phyloP scores from a whole-genome alignment of 495 filamentous ascomycete genomes.

The Penicillium cinerascens region DNA sequence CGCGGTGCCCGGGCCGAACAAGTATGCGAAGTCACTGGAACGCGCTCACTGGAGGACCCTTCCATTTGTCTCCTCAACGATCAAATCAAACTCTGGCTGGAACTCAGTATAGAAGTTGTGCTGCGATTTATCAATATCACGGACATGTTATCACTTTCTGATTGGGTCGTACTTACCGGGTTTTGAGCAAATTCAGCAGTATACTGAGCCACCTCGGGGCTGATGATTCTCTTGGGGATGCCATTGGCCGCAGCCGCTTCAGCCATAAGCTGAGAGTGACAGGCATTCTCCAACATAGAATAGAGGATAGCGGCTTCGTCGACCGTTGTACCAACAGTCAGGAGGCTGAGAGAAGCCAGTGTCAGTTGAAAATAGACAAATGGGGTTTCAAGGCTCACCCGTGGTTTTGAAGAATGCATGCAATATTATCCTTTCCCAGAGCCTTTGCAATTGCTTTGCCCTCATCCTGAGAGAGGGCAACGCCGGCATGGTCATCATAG shows the following conservation, averaged over 20 bases:
- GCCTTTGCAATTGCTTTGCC: conserved; percentile 56
- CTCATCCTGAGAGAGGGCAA: conserved; percentile 61
- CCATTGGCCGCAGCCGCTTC: conserved; percentile 58
- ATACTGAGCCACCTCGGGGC: conserved; percentile 34
- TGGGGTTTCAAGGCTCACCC: conserved; percentile 30
- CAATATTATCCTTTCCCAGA: conserved; percentile 60
- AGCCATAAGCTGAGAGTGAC: conserved; percentile 62
- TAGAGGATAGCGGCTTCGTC: conserved; percentile 70
- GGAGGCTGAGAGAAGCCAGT: conserved; percentile 30
- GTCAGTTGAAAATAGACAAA: neutral
- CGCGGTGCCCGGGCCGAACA: neutral
- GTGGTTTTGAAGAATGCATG: conserved; percentile 64
- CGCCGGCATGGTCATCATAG: conserved; percentile 51
- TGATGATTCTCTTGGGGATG: conserved; percentile 54
- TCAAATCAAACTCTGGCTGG: conserved; percentile 43
- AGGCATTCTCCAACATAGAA: conserved; percentile 61
- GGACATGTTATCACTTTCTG: neutral
- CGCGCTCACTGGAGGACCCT: conserved; percentile 29
- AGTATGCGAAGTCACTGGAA: neutral
- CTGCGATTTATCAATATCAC: conserved; percentile 18
- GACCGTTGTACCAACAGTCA: conserved; percentile 61
- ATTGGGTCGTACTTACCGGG: conserved; percentile 26
- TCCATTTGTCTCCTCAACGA: conserved; percentile 46
- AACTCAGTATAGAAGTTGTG: conserved; percentile 47
- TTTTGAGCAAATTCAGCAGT: conserved; percentile 41